phyloP scores from a whole-genome alignment of 495 filamentous ascomycete species.

The Daldinia childiae region DNA sequence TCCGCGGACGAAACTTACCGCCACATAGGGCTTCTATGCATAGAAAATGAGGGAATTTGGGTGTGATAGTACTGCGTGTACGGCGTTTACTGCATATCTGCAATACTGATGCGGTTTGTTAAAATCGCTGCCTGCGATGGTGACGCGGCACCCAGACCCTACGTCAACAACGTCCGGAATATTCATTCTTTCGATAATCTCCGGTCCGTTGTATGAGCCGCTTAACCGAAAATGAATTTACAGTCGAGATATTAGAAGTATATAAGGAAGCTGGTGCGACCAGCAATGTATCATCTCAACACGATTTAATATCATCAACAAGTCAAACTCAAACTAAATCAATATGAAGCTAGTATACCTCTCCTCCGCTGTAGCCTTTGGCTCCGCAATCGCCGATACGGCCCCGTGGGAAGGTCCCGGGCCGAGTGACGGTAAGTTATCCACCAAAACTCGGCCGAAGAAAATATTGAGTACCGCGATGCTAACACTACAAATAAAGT shows the following conservation, averaged over 20 bases:
- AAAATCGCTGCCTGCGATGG: background rate
- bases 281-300: background rate
- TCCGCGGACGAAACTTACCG: background rate
- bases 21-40: background rate
- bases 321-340: background rate
- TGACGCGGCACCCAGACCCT: background rate
- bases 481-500: constrained; percentile 29
- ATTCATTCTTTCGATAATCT: background rate
- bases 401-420: constrained; percentile 26
- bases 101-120: background rate
- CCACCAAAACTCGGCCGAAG: constrained; percentile 21
- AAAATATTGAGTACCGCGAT: constrained; percentile 23
- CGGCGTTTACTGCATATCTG: background rate
- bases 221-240: background rate
- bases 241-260: background rate
- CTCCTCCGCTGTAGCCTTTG: constrained; percentile 23
- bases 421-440: constrained; percentile 35
- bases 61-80: background rate
- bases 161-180: background rate
- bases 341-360: constrained; percentile 37
- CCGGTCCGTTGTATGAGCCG: background rate
- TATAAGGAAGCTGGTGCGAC: background rate
- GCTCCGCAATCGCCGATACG: constrained; percentile 8
- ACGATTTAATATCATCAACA: background rate
- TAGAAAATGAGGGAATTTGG: background rate